A percentile compares a stretch with the other conserved stretches of the same genome.
Conservation (phyloP, 805 yeast genomes). For the Limtongia smithiae region DNA sequence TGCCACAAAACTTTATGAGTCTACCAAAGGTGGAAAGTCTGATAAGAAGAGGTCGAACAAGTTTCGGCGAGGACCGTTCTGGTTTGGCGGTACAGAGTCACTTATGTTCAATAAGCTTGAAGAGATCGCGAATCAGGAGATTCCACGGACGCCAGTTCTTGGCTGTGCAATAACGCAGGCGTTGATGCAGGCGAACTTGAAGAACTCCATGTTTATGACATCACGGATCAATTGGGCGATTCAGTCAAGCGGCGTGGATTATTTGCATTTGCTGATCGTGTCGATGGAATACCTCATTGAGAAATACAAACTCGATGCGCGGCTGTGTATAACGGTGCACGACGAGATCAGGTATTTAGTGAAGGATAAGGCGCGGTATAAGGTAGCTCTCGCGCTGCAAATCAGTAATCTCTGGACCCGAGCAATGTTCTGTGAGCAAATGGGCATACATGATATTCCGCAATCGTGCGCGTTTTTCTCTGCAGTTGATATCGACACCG, state of each 20-base stretch:
- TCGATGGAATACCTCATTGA: conserved; percentile 80
- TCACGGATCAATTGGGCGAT: conserved; percentile 97
- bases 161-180: conserved; percentile 94
- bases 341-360: conserved; percentile 87
- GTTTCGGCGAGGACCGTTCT: conserved; percentile 36
- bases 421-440: conserved; percentile 87
- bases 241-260: conserved; percentile 97
- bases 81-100: conserved; percentile 88
- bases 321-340: conserved; percentile 85
- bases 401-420: conserved; percentile 93
- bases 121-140: conserved; percentile 72
- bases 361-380: conserved; percentile 66
- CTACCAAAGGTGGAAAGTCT: conserved; percentile 71
- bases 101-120: conserved; percentile 87
- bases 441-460: conserved; percentile 86
- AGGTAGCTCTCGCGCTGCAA: conserved; percentile 79
- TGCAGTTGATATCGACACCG: conserved; percentile 84
- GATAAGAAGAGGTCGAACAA: conserved; percentile 36
- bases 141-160: conserved; percentile 83
- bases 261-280: conserved; percentile 75
- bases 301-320: conserved; percentile 63
- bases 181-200: conserved; percentile 60
- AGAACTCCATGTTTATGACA: conserved; percentile 66
- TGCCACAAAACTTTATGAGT: conserved; percentile 66
- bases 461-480: conserved; percentile 95